Conservation (phyloP, 192 early-diverging fungal species). For the Lobosporangium transversale region DNA sequence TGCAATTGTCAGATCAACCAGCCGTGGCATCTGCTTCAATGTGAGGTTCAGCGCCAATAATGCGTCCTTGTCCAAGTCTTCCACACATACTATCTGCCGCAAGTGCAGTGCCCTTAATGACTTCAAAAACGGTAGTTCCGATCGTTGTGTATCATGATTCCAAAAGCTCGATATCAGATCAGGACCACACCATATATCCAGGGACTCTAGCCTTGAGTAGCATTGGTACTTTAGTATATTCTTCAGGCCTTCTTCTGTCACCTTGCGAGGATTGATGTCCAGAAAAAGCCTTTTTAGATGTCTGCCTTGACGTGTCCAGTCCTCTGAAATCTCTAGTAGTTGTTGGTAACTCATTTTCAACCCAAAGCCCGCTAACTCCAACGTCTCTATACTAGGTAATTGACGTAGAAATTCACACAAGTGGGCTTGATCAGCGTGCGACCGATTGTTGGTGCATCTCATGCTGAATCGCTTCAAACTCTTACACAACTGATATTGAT, state of each 20-base stretch:
- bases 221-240: conserved; percentile 8
- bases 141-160: conserved; percentile 3
- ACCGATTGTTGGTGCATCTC: conserved; percentile 9
- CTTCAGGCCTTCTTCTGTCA: conserved; percentile 7
- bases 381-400: not conserved
- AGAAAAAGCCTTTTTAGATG: conserved; percentile 3
- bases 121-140: conserved; percentile 17
- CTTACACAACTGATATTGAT: not conserved
- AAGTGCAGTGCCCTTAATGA: conserved; percentile 10
- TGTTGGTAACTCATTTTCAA: not conserved
- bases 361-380: conserved; percentile 17
- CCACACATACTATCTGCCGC: not conserved
- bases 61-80: not conserved
- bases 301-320: conserved; percentile 16
- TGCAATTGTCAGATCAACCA: conserved; percentile 28
- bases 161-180: conserved; percentile 18
- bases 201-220: conserved; percentile 1
- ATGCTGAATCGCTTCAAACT: conserved; percentile 7
- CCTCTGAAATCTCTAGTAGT: conserved; percentile 5
- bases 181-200: conserved; percentile 25
- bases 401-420: conserved; percentile 5
- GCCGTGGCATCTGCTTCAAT: conserved; percentile 19
- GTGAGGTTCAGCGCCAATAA: conserved; percentile 11
- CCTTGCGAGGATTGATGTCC: conserved; percentile 6
- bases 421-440: conserved; percentile 5